Evolutionary conservation across 2,329 filamentous ascomycete species (phyloP), one percentile per base, ranked within the genome.

Genomic region (Botryotinia convoluta): DNA sequence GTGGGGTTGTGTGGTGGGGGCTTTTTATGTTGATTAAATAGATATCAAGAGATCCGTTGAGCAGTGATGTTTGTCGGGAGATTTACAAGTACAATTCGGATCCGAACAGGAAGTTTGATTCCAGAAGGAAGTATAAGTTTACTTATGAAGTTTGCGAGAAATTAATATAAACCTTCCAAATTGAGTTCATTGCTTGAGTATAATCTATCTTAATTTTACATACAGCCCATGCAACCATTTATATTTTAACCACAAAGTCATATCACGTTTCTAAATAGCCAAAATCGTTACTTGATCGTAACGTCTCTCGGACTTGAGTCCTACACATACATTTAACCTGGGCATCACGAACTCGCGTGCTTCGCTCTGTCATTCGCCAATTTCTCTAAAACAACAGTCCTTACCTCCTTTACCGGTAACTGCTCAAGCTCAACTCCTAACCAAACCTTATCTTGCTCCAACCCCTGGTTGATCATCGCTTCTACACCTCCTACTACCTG

Each of bases 401-500:
- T 90, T 12, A 91, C 89, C 77, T 86, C 83, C 48, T 86, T 82
- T 1, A 92, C 85, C 1, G 90, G 90, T 75, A 92, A 82, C 48
- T 85, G 16, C 62, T 54, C 83, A 1, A 90, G 80, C 44, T 86
- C 89, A 10, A 91, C 92, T 82, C 91, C 91, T 74, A 87, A 82
- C 79, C 79, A 80, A 16, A 78, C 71, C 44, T 76, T 75, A 69
- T 78, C 77, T 62, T 80, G 79, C 69, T 80, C 79, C 54, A 80
- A 62, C 1, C 79, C 79, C 60, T 80, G 79, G 76, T 78, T 80
- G 32, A 80, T 77, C 79, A 80, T 80, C 1, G 79, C 78, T 69
- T 80, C 79, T 2, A 74, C 74, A 3, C 79, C 79, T 18, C 70
- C 75, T 63, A 80, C 76, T 45, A 80, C 73, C 39, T 74, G 37